A percentile compares a stretch with the other conserved stretches of the same genome.
Conservation (phyloP, 768 basidiomycete genomes). For the Mycena metata region DNA sequence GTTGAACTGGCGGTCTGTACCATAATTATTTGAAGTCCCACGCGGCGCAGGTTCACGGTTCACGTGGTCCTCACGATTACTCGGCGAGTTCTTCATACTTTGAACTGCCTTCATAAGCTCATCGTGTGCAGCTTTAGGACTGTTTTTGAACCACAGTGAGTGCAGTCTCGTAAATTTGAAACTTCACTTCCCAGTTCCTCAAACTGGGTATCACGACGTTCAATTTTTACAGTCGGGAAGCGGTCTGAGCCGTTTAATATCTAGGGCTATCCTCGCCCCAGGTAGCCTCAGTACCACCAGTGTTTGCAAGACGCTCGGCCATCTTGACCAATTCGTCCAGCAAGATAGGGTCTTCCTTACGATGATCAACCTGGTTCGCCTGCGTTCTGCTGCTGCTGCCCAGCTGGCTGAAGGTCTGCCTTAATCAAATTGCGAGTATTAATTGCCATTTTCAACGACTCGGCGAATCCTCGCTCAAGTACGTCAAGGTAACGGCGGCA, state of each 20-base stretch:
- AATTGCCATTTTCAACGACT: conserved; percentile 9
- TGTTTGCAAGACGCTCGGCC: conserved; percentile 17
- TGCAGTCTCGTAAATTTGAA: background rate
- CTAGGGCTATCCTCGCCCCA: background rate
- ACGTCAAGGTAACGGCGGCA: conserved; percentile 1
- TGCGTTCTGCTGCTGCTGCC: background rate
- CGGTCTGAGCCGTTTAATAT: conserved; percentile 8
- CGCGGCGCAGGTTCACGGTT: background rate
- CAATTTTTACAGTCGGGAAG: conserved; percentile 11
- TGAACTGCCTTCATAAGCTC: background rate
- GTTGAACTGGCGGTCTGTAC: background rate
- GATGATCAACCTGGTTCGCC: background rate
- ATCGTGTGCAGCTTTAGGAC: too few species aligned
- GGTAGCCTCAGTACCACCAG: background rate
- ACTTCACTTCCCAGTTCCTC: conserved; percentile 13
- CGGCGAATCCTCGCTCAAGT: conserved; percentile 16
- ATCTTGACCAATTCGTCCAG: conserved; percentile 19
- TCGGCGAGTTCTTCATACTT: background rate
- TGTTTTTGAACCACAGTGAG: background rate
- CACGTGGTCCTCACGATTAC: background rate
- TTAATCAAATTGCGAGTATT: conserved; percentile 24
- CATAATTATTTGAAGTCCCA: background rate
- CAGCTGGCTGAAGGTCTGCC: conserved; percentile 3
- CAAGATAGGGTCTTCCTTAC: conserved; percentile 25
- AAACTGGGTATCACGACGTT: conserved; percentile 6